Base-by-base conservation (phyloP, 768 basidiomycete species). In the Pulveroboletus sp. region DNA sequence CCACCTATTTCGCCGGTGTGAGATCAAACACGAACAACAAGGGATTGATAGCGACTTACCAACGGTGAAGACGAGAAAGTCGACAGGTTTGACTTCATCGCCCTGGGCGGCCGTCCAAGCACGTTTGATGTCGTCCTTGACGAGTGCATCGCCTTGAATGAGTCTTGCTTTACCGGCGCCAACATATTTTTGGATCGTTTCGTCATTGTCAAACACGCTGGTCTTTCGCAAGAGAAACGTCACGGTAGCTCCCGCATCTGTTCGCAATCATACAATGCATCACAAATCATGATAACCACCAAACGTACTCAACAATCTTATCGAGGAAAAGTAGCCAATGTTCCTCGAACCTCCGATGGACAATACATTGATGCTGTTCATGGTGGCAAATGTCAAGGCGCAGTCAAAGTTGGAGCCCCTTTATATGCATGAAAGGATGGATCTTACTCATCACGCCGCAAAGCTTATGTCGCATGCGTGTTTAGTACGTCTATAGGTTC, bases 171-270 rank as follows among this genome's bases (percentile, higher is more conserved):
- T 73, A 5, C 82, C 82, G 0, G 70, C 57, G 40, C 70, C 61
- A 40, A 87, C 57, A 59, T 78, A 75, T 10, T 53, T 50, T 54
- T 85, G 77, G n/a, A 88, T 76, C 2, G 52, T 56, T 20, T 69
- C 67, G 53, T 87, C 79, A 7, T 65, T 52, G 37, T 84, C 81
- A 53, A 87, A 86, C 5, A 72, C 70, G 9, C 66, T 52, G 0
- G 75, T 66, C 16, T 69, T 72, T 25, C 86, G 78, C 31, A 87
- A 71, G 12, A 87, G 71, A 56, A 83, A 86, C 0, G 83, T 84
- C 1, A 87, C 80, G 2, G 73, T 80, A 4, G 77, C 72, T 33
- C 85, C 84, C 43, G 72, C 64, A 6, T 70, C 85, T 87, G 56
- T 39, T 36, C 19, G n/a, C 35, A 9, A 6, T 25, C 4, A n/a